Percentiles rank a stretch among this genome's conserved stretches.
Evolutionary conservation across 176 grass and related monocot genomes (phyloP).

Genomic region (Lolium rigidum): DNA sequence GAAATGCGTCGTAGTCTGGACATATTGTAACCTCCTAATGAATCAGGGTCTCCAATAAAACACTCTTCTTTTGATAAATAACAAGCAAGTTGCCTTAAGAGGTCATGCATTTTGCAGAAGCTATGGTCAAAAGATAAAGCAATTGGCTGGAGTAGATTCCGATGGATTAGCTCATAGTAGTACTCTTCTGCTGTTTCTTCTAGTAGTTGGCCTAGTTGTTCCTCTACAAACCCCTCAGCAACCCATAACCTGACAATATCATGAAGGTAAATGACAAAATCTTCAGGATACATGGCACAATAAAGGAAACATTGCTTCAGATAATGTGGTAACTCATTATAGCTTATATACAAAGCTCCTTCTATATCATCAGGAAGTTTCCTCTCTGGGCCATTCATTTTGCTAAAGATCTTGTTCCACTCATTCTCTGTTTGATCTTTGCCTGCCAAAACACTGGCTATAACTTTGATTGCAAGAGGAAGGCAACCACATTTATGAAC

Average conservation of each 20-base stretch:
- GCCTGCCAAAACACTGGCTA: not conserved
- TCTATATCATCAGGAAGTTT: not conserved
- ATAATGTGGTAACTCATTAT: not conserved
- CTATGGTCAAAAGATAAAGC: not conserved
- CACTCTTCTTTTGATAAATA: not conserved
- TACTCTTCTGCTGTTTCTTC: not conserved
- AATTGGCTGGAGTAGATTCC: not conserved
- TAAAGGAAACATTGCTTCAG: not conserved
- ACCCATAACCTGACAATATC: not conserved
- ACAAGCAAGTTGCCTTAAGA: not conserved
- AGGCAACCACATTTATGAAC: conserved; percentile 15
- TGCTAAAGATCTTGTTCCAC: not conserved
- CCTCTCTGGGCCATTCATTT: not conserved
- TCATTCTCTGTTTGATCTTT: not conserved
- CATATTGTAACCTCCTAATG: not conserved
- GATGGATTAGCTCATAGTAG: not conserved
- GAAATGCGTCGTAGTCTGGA: not conserved
- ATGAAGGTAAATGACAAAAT: not conserved
- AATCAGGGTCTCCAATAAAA: not conserved
- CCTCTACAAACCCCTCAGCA: not conserved
- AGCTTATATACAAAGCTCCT: not conserved
- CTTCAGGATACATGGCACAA: not conserved
- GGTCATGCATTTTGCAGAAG: not conserved
- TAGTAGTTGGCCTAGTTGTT: not conserved
- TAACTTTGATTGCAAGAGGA: not conserved